Evolutionary conservation across 768 basidiomycete species (phyloP).

Genomic region (Pholiota microspora): DNA sequence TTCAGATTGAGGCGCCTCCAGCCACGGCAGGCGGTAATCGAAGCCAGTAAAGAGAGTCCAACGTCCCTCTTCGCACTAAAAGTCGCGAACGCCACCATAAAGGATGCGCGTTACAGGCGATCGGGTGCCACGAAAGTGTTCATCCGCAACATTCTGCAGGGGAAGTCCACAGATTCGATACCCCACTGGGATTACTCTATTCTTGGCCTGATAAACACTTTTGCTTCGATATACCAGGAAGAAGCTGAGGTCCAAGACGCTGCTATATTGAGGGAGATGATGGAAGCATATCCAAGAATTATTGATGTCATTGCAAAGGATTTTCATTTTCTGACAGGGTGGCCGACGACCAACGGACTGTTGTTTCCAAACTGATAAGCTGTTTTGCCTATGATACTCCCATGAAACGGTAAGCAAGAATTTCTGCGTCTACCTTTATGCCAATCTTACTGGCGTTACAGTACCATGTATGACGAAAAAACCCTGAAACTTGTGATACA

Average conservation of each 20-base stretch:
- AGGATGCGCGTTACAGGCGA: constrained; percentile 1
- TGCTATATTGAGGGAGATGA: background rate
- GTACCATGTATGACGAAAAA: constrained; percentile 6
- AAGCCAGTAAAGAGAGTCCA: constrained; percentile 1
- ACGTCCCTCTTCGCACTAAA: background rate
- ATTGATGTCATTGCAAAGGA: background rate
- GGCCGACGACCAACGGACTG: background rate
- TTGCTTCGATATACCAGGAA: background rate
- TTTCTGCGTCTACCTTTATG: background rate
- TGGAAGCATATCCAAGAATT: background rate
- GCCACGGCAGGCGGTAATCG: constrained; percentile 1
- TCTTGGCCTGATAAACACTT: background rate
- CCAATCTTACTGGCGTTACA: background rate
- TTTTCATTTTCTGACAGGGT: background rate
- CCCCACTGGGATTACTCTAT: background rate
- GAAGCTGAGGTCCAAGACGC: background rate
- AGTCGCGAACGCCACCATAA: background rate
- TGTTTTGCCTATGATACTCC: background rate
- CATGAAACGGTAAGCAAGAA: background rate
- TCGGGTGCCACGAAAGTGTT: background rate
- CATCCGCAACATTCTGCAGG: background rate
- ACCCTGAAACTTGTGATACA: constrained; percentile 2
- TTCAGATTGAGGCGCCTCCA: background rate
- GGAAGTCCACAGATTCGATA: background rate
- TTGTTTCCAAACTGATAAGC: background rate